A percentile compares a stretch with the other conserved stretches of the same genome.
Evolutionary conservation across 2,329 filamentous ascomycete genomes (phyloP).

Genomic region (Penicillium paneum): DNA sequence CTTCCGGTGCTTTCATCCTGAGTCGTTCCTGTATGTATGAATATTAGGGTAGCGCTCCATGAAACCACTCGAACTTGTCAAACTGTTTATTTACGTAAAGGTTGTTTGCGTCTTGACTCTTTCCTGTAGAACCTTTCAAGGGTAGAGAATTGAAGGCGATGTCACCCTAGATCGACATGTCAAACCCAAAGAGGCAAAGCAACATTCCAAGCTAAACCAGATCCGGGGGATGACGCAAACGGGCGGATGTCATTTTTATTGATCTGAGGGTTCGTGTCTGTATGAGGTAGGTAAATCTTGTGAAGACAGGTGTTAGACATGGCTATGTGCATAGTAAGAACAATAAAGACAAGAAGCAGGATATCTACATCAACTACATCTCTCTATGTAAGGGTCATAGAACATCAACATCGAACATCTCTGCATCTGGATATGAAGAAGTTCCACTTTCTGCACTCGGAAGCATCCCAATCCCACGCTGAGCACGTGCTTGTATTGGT

Average conservation of each 20-base stretch:
- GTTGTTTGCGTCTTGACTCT: constrained; percentile 22
- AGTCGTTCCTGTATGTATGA: constrained; percentile 16
- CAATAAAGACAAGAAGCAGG: not conserved
- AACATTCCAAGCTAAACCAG: constrained; percentile 26
- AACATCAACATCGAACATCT: not conserved
- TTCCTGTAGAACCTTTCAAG: not conserved
- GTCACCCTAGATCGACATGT: constrained; percentile 18
- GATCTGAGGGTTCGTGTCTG: not conserved
- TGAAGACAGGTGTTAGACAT: not conserved
- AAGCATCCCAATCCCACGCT: constrained; percentile 25
- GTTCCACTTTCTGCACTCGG: constrained; percentile 20
- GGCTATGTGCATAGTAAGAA: not conserved
- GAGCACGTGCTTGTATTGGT: constrained; percentile 19
- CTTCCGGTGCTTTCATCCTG: constrained; percentile 7
- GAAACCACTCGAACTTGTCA: not conserved
- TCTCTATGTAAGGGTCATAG: not conserved
- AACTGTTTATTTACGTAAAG: constrained; percentile 20
- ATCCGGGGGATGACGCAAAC: constrained; percentile 29
- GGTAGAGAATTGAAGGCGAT: not conserved
- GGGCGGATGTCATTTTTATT: not conserved
- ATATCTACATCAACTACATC: not conserved
- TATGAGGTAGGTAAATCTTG: not conserved
- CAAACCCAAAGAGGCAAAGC: constrained; percentile 20
- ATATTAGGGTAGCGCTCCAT: constrained; percentile 11
- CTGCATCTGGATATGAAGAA: constrained; percentile 3